Conservation (phyloP, 2,329 filamentous ascomycete genomes). For the Sporothrix euskadiensis region DNA sequence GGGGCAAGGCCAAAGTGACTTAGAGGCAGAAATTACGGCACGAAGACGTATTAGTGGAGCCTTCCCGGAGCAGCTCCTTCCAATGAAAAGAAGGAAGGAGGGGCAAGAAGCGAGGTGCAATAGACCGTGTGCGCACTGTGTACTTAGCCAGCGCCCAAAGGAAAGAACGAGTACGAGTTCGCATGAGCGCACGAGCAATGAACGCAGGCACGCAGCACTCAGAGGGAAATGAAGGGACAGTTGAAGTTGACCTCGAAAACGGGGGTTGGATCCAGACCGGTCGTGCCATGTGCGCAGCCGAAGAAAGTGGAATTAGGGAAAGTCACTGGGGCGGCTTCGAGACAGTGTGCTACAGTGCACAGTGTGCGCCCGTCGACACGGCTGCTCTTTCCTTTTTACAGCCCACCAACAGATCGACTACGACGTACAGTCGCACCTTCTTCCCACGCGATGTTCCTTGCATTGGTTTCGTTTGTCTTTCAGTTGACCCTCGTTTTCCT, state of each 20-base stretch:
- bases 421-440: no score
- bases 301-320: not conserved
- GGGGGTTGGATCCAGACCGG: not conserved
- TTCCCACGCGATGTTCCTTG: not conserved
- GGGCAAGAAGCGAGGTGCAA: not conserved
- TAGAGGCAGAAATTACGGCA: not conserved
- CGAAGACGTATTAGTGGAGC: conserved; percentile 6
- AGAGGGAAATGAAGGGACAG: not conserved
- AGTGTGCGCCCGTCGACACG: not conserved
- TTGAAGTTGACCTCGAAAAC: not conserved
- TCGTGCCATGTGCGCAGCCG: not conserved
- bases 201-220: not conserved
- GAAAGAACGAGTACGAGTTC: no score
- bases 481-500: not conserved
- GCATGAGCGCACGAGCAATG: no score
- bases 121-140: not conserved
- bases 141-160: no score
- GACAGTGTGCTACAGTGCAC: not conserved
- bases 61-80: not conserved
- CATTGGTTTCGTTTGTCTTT: not conserved
- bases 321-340: not conserved
- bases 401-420: not conserved
- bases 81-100: not conserved
- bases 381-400: not conserved
- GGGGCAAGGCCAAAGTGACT: not conserved